Percentiles rank a stretch among this genome's conserved stretches.
phyloP scores from a whole-genome alignment of 139 green algal species.

The Ettlia oleoabundans region DNA sequence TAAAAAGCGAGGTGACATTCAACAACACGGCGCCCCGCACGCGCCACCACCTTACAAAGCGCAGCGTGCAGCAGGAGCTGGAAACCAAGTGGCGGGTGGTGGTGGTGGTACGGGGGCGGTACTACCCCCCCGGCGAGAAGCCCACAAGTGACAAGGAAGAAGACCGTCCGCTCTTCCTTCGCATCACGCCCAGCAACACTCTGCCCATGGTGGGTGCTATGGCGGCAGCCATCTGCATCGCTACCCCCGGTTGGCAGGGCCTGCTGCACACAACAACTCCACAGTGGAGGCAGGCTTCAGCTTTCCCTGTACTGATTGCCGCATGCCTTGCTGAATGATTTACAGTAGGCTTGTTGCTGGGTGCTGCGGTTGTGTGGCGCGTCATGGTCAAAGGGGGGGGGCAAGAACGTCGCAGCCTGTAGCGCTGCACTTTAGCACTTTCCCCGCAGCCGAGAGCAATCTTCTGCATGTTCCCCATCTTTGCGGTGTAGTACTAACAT shows the following conservation, averaged over 20 bases:
- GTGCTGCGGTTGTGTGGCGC: too few relatives aligned
- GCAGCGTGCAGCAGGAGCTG: constrained; percentile 18
- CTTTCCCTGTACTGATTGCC: background rate
- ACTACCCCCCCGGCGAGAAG: constrained; percentile 22
- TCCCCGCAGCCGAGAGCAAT: too few relatives aligned
- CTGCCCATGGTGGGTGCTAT: constrained; percentile 13
- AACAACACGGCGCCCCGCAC: constrained; percentile 13
- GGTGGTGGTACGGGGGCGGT: constrained; percentile 17
- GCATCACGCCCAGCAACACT: constrained; percentile 19
- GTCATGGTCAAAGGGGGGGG: too few relatives aligned
- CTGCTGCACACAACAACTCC: too few relatives aligned
- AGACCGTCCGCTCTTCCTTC: constrained; percentile 22
- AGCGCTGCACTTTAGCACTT: too few relatives aligned
- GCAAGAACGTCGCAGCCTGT: too few relatives aligned
- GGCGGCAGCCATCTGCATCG: background rate
- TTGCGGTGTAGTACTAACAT: too few relatives aligned
- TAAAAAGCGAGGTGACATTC: constrained; percentile 22
- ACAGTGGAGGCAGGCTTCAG: too few relatives aligned
- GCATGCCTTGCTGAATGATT: background rate
- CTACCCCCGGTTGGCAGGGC: background rate
- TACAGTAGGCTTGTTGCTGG: background rate
- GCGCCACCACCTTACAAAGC: constrained; percentile 21
- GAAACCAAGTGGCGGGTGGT: constrained; percentile 29
- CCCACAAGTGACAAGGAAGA: constrained; percentile 7
- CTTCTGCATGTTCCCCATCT: too few relatives aligned